Evolutionary conservation across 768 basidiomycete genomes (phyloP), one percentile per base, ranked within the genome.

Genomic region (Boletus huronensis): DNA sequence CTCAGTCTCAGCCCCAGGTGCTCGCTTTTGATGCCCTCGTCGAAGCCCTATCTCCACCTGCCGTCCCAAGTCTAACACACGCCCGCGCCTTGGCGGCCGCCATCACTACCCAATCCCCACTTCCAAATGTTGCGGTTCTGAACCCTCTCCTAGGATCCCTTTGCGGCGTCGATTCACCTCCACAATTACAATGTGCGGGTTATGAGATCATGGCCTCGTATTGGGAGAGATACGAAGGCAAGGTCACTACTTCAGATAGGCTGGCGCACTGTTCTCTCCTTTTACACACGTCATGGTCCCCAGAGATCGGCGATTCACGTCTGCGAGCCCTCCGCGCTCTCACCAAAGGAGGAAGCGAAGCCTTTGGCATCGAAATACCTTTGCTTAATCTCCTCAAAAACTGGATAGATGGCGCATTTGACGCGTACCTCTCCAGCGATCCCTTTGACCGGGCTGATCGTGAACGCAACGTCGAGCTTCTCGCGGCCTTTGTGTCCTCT

Each of bases 171-270:
- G 76, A 81, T 17, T 76, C 79, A 0, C 86, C 87, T 1, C 57
- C 75, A 0, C 71, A 82, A 0, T 57, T 90, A 5, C 87, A 88
- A 62, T 79, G 79, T 8, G 79, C 83, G 0, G 90, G 89, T 1
- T 88, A 78, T 59, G 89, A 91, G 53, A 82, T 90, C 56, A 74
- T 90, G 48, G 75, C 84, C 14, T 78, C 85, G 3, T 91, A 85
- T 65, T 83, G 82, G 73, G 82, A 87, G 62, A 83, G 84, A 63
- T 73, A 69, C 21, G 82, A 83, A 49, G 62, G 74, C 21, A 61
- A 64, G 21, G 70, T 82, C 21, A 70, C 72, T 2, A 84, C 82
- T 2, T 74, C 82, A 1, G 88, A 90, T 54, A 75, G 83, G 26
- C 68, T 87, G 10, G 74, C 82, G 0, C 85, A 83, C 55, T 82